A percentile compares a stretch with the other conserved stretches of the same genome.
These are phyloP conservation scores for Pulveroboletus ravenelii DNA, from an alignment of 768 basidiomycete genomes.

Conservation along the genomic window DNA sequence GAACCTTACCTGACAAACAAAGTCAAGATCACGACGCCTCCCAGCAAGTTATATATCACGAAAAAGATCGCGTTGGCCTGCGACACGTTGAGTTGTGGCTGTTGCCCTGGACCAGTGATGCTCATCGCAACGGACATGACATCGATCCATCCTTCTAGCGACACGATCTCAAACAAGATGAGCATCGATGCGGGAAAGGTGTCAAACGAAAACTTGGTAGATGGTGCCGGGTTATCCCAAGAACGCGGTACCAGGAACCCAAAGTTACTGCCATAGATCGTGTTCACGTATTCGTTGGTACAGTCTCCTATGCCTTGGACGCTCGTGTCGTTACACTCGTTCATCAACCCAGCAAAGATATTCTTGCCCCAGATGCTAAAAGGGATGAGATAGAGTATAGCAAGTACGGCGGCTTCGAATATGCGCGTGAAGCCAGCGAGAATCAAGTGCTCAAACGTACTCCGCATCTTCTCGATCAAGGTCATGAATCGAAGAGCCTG, in stretches of 20 bases:
- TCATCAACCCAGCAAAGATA: constrained; percentile 84
- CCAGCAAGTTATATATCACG: constrained; percentile 85
- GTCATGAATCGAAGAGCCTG: constrained; percentile 88
- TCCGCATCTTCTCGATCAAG: constrained; percentile 78
- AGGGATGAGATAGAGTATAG: constrained; percentile 87
- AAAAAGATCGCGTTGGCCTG: constrained; percentile 89
- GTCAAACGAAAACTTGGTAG: constrained; percentile 87
- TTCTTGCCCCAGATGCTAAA: constrained; percentile 94
- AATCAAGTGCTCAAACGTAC: constrained; percentile 82
- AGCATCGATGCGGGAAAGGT: constrained; percentile 76
- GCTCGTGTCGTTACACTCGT: constrained; percentile 70
- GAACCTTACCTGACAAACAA: constrained; percentile 75
- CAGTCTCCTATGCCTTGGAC: constrained; percentile 58
- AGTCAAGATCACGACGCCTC: constrained; percentile 84
- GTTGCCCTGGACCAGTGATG: constrained; percentile 63
- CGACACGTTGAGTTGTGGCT: constrained; percentile 67
- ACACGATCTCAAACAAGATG: constrained; percentile 95
- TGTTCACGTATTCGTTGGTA: constrained; percentile 66
- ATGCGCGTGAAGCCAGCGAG: constrained; percentile 83
- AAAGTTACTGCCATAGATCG: constrained; percentile 56
- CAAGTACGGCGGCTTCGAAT: constrained; percentile 83
- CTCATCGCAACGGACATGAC: constrained; percentile 80
- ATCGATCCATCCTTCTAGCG: constrained; percentile 95
- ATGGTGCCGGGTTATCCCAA: constrained; percentile 85
- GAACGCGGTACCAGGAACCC: constrained; percentile 74